Evolutionary conservation across 2,329 filamentous ascomycete genomes (phyloP).

Genomic region (Lachnellula suecica): DNA sequence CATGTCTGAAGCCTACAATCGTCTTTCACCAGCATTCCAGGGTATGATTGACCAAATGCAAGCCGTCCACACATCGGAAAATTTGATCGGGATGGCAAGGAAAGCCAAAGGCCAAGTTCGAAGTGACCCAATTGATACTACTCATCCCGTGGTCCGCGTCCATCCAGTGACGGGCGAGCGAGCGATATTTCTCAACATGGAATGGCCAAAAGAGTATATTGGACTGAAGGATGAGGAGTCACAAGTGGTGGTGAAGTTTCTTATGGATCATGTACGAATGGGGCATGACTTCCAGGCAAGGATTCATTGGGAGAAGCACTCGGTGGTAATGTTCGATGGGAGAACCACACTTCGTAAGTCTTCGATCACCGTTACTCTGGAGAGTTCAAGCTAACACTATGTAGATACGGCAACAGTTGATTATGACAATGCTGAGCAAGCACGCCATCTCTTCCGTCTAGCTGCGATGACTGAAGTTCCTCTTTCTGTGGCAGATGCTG

Average conservation of each 20-base stretch:
- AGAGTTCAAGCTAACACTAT: constrained; percentile 3
- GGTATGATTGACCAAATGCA: constrained; percentile 53
- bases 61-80: constrained; percentile 61
- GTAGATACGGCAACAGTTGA: constrained; percentile 51
- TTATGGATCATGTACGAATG: constrained; percentile 66
- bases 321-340: constrained; percentile 51
- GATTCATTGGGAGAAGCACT: constrained; percentile 61
- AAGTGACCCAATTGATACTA: constrained; percentile 59
- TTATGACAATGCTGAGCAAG: constrained; percentile 45
- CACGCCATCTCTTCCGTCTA: constrained; percentile 50
- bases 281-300: constrained; percentile 69
- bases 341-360: constrained; percentile 43
- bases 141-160: constrained; percentile 67
- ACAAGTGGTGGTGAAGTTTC: constrained; percentile 62
- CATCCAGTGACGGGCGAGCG: constrained; percentile 75
- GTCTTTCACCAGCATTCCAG: constrained; percentile 35
- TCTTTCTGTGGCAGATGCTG: constrained; percentile 38
- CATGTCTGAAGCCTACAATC: constrained; percentile 63
- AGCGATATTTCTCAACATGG: constrained; percentile 67
- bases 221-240: constrained; percentile 68
- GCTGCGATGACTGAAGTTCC: constrained; percentile 48
- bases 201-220: constrained; percentile 66
- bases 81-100: constrained; percentile 53
- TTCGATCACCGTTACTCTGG: neutral
- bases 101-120: constrained; percentile 61